Base-by-base conservation (phyloP, 2,329 filamentous ascomycete species). In the Stagonosporopsis rhizophila region DNA sequence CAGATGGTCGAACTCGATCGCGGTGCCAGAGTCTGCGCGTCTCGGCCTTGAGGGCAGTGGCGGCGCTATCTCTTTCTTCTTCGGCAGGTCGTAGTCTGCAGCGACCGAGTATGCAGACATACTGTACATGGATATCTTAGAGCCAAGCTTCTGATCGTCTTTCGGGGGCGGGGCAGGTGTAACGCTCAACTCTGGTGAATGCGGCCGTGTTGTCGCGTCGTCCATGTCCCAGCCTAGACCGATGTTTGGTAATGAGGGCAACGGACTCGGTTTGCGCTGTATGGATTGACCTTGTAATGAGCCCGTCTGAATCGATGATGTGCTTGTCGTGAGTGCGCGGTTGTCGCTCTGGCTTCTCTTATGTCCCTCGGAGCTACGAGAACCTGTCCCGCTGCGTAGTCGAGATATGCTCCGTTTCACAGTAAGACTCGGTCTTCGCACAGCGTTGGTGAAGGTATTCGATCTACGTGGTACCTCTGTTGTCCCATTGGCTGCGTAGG, bases 1-100 rank as follows among this genome's bases (percentile, higher is more conserved):
- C 5, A 68, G 56, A 30, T 66, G 30, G 14, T 58, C 34, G 8
- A 73, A 64, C 4, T 68, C 69, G 34, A 75, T 68, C 1, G 69
- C 71, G 6, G 70, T 73, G 19, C 69, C 71, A 4, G 72, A 75
- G 50, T 73, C 70, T 44, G 65, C 60, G 44, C 70, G 70, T 35
- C 63, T 66, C 6, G 69, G 57, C 19, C 67, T 56, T 0, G 58
- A 52, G 4, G 53, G 58, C n/a, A 55, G 34, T 25, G 32, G 40
- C 1, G 44, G 38, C 15, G 23, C 40, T 15, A 27, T 30, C 4
- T 25, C 50, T 53, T 40, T 17, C 28, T 9, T 54, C 30, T 35
- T 28, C 8, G 20, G 38, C n/a, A 2, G 7, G 34, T 30, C 28
- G 30, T 44, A n/a, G 17, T 48, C 34, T 23, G 35, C 45, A 3